Evolutionary conservation across 1,139 yeast species (phyloP).

Genomic region (Maudiozyma humilis): DNA sequence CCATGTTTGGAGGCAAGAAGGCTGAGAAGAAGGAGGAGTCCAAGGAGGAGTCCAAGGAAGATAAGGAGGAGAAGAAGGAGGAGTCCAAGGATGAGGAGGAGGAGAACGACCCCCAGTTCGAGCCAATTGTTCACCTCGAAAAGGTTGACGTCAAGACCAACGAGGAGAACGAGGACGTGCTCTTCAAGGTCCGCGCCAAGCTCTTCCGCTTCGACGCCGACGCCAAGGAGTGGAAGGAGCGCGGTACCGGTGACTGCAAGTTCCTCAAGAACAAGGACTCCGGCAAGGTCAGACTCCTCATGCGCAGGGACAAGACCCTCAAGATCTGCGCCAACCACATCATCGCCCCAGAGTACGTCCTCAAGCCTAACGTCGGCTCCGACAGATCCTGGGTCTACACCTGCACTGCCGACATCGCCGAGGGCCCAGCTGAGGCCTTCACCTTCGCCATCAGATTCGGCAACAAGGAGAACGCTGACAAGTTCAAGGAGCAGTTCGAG

Average conservation of each 20-base stretch:
- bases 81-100: too few relatives aligned
- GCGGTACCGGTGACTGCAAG: constrained; percentile 98
- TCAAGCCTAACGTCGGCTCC: constrained; percentile 90
- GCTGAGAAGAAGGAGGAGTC: constrained; percentile 41
- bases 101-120: constrained; percentile 91
- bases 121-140: constrained; percentile 90
- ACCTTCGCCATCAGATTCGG: constrained; percentile 97
- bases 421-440: constrained; percentile 92
- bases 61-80: constrained; percentile 30
- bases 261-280: constrained; percentile 81
- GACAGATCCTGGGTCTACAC: constrained; percentile 98
- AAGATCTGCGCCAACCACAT: constrained; percentile 97
- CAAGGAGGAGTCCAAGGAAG: constrained; percentile 32
- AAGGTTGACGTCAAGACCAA: constrained; percentile 94
- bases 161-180: constrained; percentile 89
- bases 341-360: constrained; percentile 73
- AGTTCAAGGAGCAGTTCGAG: constrained; percentile 87
- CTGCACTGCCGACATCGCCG: constrained; percentile 90
- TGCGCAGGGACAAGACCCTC: constrained; percentile 98
- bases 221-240: constrained; percentile 95
- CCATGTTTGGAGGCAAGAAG: constrained; percentile 85
- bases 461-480: constrained; percentile 92
- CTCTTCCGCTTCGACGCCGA: constrained; percentile 81
- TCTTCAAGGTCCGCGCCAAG: constrained; percentile 87
- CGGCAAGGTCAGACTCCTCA: constrained; percentile 76